These are phyloP conservation scores for Cryptosporidium sp. DNA, from an alignment of 169 alveolate genomes.

Conservation along the genomic window DNA sequence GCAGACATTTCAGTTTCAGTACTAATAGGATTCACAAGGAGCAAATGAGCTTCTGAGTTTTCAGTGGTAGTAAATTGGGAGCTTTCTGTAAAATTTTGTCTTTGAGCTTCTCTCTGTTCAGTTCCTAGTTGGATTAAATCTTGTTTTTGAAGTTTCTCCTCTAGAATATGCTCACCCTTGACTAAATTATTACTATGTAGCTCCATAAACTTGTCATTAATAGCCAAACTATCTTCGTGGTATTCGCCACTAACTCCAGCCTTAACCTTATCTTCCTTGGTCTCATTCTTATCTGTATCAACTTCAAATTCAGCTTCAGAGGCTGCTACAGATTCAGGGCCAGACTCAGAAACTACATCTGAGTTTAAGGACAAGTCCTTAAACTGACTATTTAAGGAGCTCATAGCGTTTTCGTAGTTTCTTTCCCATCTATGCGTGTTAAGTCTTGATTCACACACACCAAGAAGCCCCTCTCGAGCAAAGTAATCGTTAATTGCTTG, in stretches of 20 bases:
- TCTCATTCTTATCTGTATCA: not conserved
- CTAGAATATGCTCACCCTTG: not conserved
- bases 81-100: too few relatives aligned
- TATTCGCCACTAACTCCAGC: not conserved
- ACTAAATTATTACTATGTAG: too few relatives aligned
- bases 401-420: conserved; percentile 50
- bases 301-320: not conserved
- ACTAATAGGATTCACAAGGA: not conserved
- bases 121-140: not conserved
- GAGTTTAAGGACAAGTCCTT: conserved; percentile 8
- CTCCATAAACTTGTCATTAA: not conserved
- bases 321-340: not conserved
- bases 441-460: conserved; percentile 32
- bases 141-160: not conserved
- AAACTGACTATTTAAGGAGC: conserved; percentile 25
- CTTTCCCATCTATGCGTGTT: conserved; percentile 66
- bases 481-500: conserved; percentile 45
- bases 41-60: not conserved
- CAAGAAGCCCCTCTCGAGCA: conserved; percentile 14
- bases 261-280: not conserved
- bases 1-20: not conserved
- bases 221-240: not conserved
- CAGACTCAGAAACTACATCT: not conserved
- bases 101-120: not conserved
- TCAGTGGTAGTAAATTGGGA: not conserved